Evolutionary conservation across 495 filamentous ascomycete species (phyloP), one percentile per base, ranked within the genome.

Genomic region (Aspergillus homomorphus): DNA sequence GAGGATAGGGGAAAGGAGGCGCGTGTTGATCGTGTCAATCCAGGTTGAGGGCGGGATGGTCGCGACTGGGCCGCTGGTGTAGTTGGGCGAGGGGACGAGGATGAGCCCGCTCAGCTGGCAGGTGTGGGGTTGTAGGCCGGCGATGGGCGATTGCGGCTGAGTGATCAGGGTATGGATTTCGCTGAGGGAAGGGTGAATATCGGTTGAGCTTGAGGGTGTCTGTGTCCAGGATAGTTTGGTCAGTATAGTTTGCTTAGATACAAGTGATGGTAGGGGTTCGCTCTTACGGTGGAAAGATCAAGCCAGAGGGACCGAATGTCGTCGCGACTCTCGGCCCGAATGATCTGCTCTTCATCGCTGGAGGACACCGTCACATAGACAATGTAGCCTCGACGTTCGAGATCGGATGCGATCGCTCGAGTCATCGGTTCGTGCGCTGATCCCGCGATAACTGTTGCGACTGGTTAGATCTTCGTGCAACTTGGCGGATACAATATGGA

Each of bases 341-440:
- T 85, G 33, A 86, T 71, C 15, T 88, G 80, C 63, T 98, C 95
- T 60, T 98, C 95, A 50, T 94, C 88, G 45, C 82, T 69, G 9
- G 83, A 88, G 57, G 81, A 87, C 59, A 90, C 91, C 0, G 94
- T 88, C 51, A 98, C 77, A 66, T 89, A 98, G 21, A 98, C 92
- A 48, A 98, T 89, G 67, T 96, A 98, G 15, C 95, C 95, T 51
- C 92, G 84, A 51, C 91, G 82, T 70, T 98, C 94, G 56, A 98
- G 68, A 64, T 98, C 95, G 24, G 89, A 67, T 1, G 90, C 84
- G 56, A 98, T 82, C 16, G 89, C 88, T 59, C 85, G 82, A 1
- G 89, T 90, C 64, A 96, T 78, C 19, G 91, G 89, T 57, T 94
- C 84, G 58, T 87, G 83, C 5, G 90, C 85, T 1, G 88, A 87